Percentiles rank a stretch among this genome's conserved stretches.
Evolutionary conservation across 2,329 filamentous ascomycete species (phyloP).

Genomic region (Neonectria punicea): DNA sequence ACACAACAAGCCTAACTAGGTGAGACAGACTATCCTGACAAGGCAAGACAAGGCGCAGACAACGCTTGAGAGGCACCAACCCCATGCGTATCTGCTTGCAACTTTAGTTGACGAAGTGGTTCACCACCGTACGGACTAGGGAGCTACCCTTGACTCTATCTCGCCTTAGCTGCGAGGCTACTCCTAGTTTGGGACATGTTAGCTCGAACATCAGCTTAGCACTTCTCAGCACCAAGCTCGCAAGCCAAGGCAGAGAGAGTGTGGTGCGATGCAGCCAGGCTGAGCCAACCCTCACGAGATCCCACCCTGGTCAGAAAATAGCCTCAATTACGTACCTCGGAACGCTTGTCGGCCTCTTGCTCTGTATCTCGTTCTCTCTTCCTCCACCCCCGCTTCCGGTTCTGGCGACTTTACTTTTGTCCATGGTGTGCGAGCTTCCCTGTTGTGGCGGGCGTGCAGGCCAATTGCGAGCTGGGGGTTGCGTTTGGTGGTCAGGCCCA

Average conservation of each 20-base stretch:
- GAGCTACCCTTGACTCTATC: slow-evolving; percentile 14
- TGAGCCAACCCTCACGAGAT: too few species aligned
- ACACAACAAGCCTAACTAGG: background rate
- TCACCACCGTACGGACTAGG: background rate
- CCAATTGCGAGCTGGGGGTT: slow-evolving; percentile 12
- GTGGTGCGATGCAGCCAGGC: background rate
- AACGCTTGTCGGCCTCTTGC: background rate
- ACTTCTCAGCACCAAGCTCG: background rate
- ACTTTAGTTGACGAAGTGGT: slow-evolving; percentile 14
- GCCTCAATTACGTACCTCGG: slow-evolving; percentile 37
- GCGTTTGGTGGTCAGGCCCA: slow-evolving; percentile 29
- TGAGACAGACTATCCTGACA: too few species aligned
- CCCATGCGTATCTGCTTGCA: background rate
- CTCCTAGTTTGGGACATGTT: slow-evolving; percentile 13
- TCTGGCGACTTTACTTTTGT: background rate
- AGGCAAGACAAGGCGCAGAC: background rate
- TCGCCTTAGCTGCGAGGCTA: slow-evolving; percentile 17
- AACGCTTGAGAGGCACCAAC: too few species aligned
- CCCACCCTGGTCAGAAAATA: slow-evolving; percentile 15
- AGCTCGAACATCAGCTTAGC: slow-evolving; percentile 21
- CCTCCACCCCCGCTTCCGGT: background rate
- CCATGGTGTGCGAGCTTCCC: slow-evolving; percentile 1
- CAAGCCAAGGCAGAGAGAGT: background rate
- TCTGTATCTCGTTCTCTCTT: background rate
- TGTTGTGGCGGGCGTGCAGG: background rate